Percentiles rank a stretch among this genome's conserved stretches.
Evolutionary conservation across 257 asterid species (phyloP).

Genomic region (Plectranthus barbatus): DNA sequence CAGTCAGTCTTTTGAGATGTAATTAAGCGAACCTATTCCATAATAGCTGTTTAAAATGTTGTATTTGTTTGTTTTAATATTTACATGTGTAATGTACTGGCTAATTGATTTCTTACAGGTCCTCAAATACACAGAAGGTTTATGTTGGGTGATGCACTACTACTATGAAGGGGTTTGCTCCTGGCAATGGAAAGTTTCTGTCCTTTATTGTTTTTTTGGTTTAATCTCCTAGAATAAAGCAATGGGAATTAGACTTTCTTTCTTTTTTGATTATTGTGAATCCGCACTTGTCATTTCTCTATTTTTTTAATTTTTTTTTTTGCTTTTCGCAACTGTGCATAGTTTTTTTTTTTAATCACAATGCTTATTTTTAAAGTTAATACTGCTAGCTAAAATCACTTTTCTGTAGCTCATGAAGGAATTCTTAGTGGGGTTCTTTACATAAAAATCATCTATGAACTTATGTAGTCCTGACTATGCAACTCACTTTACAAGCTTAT

Average conservation of each 20-base stretch:
- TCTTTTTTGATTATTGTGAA: neutral
- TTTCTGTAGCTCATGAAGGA: neutral
- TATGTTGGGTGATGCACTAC: conserved; percentile 98
- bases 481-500: neutral
- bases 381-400: neutral
- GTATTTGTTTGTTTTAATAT: neutral
- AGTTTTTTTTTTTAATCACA: neutral
- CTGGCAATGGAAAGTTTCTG: conserved; percentile 72
- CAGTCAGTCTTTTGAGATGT: neutral
- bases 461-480: neutral
- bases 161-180: conserved; percentile 98
- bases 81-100: neutral
- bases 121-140: conserved; percentile 76
- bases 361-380: neutral
- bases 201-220: neutral
- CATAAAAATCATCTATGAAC: neutral
- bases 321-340: neutral
- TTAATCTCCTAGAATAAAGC: neutral
- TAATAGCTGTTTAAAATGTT: neutral
- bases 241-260: neutral
- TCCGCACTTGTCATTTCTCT: neutral
- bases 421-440: neutral
- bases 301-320: too few relatives aligned
- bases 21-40: neutral
- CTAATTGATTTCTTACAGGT: conserved; percentile 43